Percentiles rank a stretch among this genome's conserved stretches.
These are phyloP conservation scores for Cryphonectria nitschkei DNA, from an alignment of 2,329 filamentous ascomycete species.

Conservation along the genomic window DNA sequence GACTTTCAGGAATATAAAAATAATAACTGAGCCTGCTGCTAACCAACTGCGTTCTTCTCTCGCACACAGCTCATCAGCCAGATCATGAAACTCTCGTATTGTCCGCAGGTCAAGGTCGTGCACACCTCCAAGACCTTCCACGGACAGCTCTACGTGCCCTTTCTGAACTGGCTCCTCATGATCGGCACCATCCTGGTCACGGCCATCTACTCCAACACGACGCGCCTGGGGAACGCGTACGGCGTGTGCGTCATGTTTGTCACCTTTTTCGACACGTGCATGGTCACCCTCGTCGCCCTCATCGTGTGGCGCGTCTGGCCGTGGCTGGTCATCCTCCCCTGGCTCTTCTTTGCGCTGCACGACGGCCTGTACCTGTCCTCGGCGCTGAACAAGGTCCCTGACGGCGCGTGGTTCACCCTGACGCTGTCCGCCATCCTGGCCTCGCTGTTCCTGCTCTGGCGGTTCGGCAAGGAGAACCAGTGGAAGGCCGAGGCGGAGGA, in stretches of 20 bases:
- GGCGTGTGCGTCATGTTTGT: slow-evolving; percentile 79
- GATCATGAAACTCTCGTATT: slow-evolving; percentile 71
- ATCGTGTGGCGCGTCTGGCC: slow-evolving; percentile 70
- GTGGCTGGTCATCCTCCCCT: slow-evolving; percentile 61
- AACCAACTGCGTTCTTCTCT: too few relatives aligned
- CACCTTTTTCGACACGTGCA: slow-evolving; percentile 74
- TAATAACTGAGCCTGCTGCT: too few relatives aligned
- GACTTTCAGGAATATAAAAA: too few relatives aligned
- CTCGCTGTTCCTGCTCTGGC: slow-evolving; percentile 70
- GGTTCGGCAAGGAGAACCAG: slow-evolving; percentile 77
- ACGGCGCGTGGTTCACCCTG: slow-evolving; percentile 77
- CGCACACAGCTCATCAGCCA: slow-evolving; percentile 55
- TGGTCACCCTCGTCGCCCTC: slow-evolving; percentile 71
- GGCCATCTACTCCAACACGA: slow-evolving; percentile 72
- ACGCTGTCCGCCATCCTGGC: slow-evolving; percentile 64
- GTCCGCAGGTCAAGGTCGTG: slow-evolving; percentile 72
- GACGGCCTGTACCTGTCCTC: slow-evolving; percentile 72
- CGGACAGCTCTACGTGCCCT: slow-evolving; percentile 74
- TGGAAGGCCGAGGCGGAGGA: slow-evolving; percentile 71
- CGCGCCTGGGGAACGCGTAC: slow-evolving; percentile 70
- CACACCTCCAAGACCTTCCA: slow-evolving; percentile 72
- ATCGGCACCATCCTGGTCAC: slow-evolving; percentile 72
- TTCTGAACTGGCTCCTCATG: slow-evolving; percentile 77
- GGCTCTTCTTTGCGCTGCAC: slow-evolving; percentile 63
- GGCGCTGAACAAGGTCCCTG: slow-evolving; percentile 69